Conservation (phyloP, 2,329 filamentous ascomycete species). For the Botrytis byssoidea region DNA sequence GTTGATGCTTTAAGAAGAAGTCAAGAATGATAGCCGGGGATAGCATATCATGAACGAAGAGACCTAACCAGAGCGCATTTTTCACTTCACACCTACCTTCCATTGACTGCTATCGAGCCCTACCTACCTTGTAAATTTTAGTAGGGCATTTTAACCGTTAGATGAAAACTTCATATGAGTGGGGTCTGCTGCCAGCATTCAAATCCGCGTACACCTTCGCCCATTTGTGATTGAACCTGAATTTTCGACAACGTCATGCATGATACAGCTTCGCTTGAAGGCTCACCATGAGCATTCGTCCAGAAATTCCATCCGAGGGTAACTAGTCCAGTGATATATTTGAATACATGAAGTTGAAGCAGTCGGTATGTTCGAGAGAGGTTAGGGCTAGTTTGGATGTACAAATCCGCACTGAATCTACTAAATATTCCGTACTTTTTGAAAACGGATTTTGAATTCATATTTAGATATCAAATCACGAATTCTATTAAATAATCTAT, state of each 20-base stretch:
- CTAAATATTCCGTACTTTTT: no score
- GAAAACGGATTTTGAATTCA: no score
- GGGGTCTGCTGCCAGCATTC: neutral
- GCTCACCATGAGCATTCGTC: neutral
- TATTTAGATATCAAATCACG: no score
- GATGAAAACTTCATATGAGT: rapidly evolving
- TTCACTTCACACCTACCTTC: neutral
- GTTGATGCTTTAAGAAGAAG: no score
- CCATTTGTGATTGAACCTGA: neutral
- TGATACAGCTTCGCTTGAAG: neutral
- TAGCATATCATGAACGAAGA: neutral
- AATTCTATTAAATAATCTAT: no score
- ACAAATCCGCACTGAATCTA: no score
- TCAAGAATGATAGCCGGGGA: neutral
- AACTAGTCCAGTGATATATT: neutral
- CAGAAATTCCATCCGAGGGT: rapidly evolving
- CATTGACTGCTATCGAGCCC: neutral
- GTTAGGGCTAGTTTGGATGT: neutral
- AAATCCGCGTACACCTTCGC: neutral
- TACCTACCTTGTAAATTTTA: neutral
- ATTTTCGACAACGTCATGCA: neutral
- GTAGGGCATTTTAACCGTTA: neutral
- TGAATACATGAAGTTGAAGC: neutral
- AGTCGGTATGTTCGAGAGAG: neutral
- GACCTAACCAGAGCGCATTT: neutral